These are phyloP conservation scores for Boletellus ananas DNA, from an alignment of 768 basidiomycete species.

Conservation along the genomic window DNA sequence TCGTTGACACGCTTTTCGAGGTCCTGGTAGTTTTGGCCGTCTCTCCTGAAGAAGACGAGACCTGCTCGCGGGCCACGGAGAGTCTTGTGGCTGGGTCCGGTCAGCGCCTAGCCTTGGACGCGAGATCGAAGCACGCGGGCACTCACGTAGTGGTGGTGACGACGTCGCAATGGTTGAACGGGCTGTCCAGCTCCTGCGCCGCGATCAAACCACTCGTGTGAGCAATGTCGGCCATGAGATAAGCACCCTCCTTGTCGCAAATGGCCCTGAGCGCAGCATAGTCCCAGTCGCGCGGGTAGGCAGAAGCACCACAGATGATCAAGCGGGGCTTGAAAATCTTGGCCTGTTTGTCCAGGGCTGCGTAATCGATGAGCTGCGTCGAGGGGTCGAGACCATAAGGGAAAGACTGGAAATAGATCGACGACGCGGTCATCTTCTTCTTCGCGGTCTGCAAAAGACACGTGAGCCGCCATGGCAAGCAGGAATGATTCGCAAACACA, in stretches of 20 bases:
- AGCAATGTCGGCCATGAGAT: slow-evolving; percentile 94
- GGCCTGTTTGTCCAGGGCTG: slow-evolving; percentile 73
- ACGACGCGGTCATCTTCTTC: slow-evolving; percentile 99
- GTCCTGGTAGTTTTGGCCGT: slow-evolving; percentile 74
- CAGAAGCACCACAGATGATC: slow-evolving; percentile 96
- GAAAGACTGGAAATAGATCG: slow-evolving; percentile 99
- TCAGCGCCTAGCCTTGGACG: background rate
- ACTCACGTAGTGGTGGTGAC: slow-evolving; percentile 94
- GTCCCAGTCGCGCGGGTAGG: slow-evolving; percentile 99
- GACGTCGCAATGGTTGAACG: slow-evolving; percentile 95
- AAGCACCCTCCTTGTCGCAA: slow-evolving; percentile 85
- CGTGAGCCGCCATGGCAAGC: background rate
- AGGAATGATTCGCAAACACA: slow-evolving; percentile 34
- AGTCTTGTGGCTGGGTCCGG: slow-evolving; percentile 78
- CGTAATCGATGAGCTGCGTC: slow-evolving; percentile 89
- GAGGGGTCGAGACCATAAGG: slow-evolving; percentile 84
- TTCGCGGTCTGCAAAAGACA: slow-evolving; percentile 71
- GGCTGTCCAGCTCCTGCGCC: slow-evolving; percentile 82
- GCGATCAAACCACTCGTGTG: slow-evolving; percentile 96
- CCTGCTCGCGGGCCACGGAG: slow-evolving; percentile 97
- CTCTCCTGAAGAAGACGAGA: slow-evolving; percentile 97
- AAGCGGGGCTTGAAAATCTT: slow-evolving; percentile 94
- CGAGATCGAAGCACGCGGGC: background rate
- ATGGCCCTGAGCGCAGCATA: slow-evolving; percentile 78
- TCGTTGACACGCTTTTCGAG: slow-evolving; percentile 97